Conservation (phyloP, 2,329 filamentous ascomycete genomes). For the Fusarium ambrosium region DNA sequence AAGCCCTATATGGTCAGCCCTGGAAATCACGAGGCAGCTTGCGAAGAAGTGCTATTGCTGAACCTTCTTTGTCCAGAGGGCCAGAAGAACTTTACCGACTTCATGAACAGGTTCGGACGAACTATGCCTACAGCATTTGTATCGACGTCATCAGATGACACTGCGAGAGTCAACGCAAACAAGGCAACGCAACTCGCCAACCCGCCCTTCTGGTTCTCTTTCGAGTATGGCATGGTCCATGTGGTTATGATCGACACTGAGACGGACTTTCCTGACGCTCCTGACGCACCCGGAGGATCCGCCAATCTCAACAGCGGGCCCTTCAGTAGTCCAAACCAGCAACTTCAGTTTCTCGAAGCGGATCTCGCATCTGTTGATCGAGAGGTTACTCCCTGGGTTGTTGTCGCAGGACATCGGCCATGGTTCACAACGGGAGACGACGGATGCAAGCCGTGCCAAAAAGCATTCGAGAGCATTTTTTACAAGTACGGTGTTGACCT, state of each 20-base stretch:
- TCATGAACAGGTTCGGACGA: constrained; percentile 20
- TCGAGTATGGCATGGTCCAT: constrained; percentile 47
- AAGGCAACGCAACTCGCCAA: constrained; percentile 33
- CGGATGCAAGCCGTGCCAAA: constrained; percentile 31
- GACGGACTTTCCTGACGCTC: constrained; percentile 53
- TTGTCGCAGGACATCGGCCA: constrained; percentile 57
- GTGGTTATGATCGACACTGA: constrained; percentile 53
- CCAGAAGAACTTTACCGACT: constrained; percentile 34
- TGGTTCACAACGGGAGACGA: constrained; percentile 61
- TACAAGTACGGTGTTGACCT: constrained; percentile 29
- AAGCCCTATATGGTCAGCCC: constrained; percentile 32
- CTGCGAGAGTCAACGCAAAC: constrained; percentile 24
- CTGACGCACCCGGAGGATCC: constrained; percentile 21
- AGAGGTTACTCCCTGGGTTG: constrained; percentile 62
- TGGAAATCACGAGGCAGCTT: constrained; percentile 27
- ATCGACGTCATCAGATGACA: constrained; percentile 11
- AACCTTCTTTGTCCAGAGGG: constrained; percentile 24
- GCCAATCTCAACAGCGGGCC: constrained; percentile 29
- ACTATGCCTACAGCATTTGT: constrained; percentile 13
- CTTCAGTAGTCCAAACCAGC: constrained; percentile 15
- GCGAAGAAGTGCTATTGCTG: constrained; percentile 22
- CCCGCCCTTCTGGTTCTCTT: constrained; percentile 44
- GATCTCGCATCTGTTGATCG: constrained; percentile 67
- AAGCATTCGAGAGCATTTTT: constrained; percentile 20
- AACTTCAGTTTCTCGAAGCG: constrained; percentile 24